These are phyloP conservation scores for Candida boleticola DNA, from an alignment of 805 yeast genomes.

Conservation along the genomic window DNA sequence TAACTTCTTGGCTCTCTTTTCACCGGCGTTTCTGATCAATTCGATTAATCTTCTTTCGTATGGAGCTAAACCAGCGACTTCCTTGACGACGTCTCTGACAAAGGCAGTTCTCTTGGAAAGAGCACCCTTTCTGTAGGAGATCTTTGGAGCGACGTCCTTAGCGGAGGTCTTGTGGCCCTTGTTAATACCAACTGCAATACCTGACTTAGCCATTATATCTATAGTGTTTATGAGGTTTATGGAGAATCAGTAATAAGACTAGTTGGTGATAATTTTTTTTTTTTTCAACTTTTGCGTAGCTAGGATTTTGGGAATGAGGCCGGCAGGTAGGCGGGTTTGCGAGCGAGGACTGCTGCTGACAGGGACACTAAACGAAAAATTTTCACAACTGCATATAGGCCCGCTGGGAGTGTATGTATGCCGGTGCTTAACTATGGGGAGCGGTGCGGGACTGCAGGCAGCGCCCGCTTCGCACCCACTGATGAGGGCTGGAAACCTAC, in stretches of 20 bases:
- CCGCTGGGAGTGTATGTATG: no score
- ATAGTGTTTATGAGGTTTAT: slow-evolving; percentile 5
- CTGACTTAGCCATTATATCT: slow-evolving; percentile 63
- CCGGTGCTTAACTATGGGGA: no score
- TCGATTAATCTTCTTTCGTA: slow-evolving; percentile 99
- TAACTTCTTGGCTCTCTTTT: slow-evolving; percentile 99
- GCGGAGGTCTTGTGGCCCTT: slow-evolving; percentile 98
- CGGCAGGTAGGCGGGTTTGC: no score
- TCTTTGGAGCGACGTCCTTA: slow-evolving; percentile 64
- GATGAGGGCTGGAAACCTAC: slow-evolving; percentile 1
- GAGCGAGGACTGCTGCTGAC: no score
- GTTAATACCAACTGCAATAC: slow-evolving; percentile 98
- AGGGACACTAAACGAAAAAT: no score
- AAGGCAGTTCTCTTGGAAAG: slow-evolving; percentile 92
- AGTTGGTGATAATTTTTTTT: no score
- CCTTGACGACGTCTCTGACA: slow-evolving; percentile 93
- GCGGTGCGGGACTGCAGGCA: no score
- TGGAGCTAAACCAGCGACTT: slow-evolving; percentile 99
- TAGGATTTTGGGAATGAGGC: no score
- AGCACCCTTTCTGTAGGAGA: slow-evolving; percentile 96
- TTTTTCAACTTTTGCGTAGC: no score
- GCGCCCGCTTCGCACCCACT: no score
- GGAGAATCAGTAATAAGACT: no score
- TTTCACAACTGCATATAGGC: no score
- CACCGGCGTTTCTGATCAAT: slow-evolving; percentile 99